Base-by-base conservation (phyloP, 495 filamentous ascomycete species). In the Astrothelium macrocarpum region DNA sequence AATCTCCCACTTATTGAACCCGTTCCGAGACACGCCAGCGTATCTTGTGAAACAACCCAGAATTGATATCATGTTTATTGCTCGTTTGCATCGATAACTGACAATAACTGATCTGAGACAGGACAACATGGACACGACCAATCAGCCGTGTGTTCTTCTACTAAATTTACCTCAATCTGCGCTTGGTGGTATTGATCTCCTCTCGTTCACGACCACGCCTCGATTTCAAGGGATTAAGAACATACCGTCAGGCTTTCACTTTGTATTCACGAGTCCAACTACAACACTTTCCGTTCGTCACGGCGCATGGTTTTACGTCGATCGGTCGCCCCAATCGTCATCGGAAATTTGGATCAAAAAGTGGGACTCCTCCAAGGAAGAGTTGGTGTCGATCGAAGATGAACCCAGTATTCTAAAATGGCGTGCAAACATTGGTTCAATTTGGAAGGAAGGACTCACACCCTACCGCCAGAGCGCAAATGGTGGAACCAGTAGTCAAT, bases 201-300 rank as follows among this genome's bases (percentile, higher is more conserved):
- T 78, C 59, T 74, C 75, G 4, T 78, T 78, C 67, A 78, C 76
- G 1, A 76, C 76, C 25, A 73, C 73, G 5, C 69, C 71, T n/a
- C 68, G 71, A n/a, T 84, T 82, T 70, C 74, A 71, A 10, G 86
- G 86, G n/a, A 78, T 89, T 64, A 80, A 81, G 32, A 76, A 83
- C 49, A 67, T 89, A 14, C 82, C 86, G 1, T 71, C 80, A 0
- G 85, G 85, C 4, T 72, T 76, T 32, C 86, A 89, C 67, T 78
- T 85, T 64, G 77, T 85, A 5, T 82, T 84, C 64, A 78, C 79
- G 16, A 74, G 80, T 1, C 74, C 78, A 18, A 72, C 71, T 20
- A 72, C 71, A 26, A 77, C 78, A 0, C 67, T 77, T 7, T 84
- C 84, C 4, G 71, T 86, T 16, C 79, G 85, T 20, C 81, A 78